A percentile compares a stretch with the other conserved stretches of the same genome.
Evolutionary conservation across 1,139 yeast genomes (phyloP).

Genomic region (Pichiaceae sp.): DNA sequence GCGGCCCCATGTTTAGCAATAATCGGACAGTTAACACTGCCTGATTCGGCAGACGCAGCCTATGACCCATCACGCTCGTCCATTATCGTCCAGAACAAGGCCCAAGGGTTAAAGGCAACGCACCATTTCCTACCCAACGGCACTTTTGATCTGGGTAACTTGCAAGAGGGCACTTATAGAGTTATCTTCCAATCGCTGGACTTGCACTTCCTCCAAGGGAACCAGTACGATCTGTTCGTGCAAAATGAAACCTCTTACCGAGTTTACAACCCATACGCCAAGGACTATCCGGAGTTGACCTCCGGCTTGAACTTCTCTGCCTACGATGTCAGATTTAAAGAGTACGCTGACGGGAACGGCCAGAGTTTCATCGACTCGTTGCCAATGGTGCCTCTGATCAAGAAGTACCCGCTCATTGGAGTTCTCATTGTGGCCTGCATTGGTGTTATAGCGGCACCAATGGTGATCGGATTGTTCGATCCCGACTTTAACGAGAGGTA

Average conservation of each 20-base stretch:
- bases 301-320: conserved; percentile 6
- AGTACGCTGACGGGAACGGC: conserved; percentile 9
- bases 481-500: conserved; percentile 21
- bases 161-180: conserved; percentile 9
- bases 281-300: conserved; percentile 1
- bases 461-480: conserved; percentile 16
- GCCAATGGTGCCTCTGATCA: conserved; percentile 12
- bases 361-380: conserved; percentile 7
- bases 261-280: conserved; percentile 6
- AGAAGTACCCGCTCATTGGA: conserved; percentile 12
- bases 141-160: conserved; percentile 6
- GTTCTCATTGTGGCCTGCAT: conserved; percentile 7
- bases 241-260: conserved; percentile 5
- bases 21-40: neutral
- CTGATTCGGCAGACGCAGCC: neutral
- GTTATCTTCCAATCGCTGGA: conserved; percentile 13
- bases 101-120: neutral
- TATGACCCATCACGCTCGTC: conserved; percentile 3
- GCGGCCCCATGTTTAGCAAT: neutral
- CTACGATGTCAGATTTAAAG: conserved; percentile 8
- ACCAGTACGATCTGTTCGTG: conserved; percentile 10
- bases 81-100: neutral
- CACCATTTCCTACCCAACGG: conserved; percentile 12
- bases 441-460: conserved; percentile 15
- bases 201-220: conserved; percentile 10